A percentile compares a stretch with the other conserved stretches of the same genome.
phyloP scores from a whole-genome alignment of 2,329 filamentous ascomycete species.

The Fusarium buharicum region DNA sequence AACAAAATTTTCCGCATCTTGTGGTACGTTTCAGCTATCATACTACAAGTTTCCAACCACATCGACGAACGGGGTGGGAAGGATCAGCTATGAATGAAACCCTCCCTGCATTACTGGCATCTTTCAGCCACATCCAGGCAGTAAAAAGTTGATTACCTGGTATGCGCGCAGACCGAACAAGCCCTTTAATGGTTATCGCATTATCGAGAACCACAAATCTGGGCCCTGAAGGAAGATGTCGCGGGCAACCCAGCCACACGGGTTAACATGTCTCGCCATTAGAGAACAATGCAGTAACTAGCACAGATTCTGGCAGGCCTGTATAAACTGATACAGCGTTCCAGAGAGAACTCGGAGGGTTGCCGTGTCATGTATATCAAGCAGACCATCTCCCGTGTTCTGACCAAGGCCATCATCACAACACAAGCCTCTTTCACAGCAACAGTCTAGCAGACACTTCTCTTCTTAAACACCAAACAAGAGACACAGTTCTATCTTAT shows the following conservation, averaged over 20 bases:
- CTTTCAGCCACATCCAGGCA: constrained; percentile 10
- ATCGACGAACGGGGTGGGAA: background rate
- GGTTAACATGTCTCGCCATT: constrained; percentile 9
- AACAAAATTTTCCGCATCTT: background rate
- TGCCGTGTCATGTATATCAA: constrained; percentile 33
- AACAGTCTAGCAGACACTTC: background rate
- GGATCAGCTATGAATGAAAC: background rate
- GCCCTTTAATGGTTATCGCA: constrained; percentile 13
- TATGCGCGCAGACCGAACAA: constrained; percentile 8
- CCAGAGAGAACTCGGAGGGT: constrained; percentile 15
- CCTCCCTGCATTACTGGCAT: constrained; percentile 23
- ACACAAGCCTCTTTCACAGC: background rate
- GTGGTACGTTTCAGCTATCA: constrained; percentile 11
- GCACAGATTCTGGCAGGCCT: constrained; percentile 1
- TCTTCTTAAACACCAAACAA: background rate
- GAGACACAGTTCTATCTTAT: background rate
- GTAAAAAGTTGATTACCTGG: background rate
- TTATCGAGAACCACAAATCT: background rate
- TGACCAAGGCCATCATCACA: background rate
- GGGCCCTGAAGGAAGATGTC: background rate
- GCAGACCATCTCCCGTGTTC: background rate
- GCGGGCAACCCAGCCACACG: constrained; percentile 25
- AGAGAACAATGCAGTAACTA: constrained; percentile 27
- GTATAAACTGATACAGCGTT: constrained; percentile 15
- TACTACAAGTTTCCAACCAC: constrained; percentile 2